Conservation (phyloP, 1,139 yeast genomes). For the Wickerhamiella infanticola region DNA sequence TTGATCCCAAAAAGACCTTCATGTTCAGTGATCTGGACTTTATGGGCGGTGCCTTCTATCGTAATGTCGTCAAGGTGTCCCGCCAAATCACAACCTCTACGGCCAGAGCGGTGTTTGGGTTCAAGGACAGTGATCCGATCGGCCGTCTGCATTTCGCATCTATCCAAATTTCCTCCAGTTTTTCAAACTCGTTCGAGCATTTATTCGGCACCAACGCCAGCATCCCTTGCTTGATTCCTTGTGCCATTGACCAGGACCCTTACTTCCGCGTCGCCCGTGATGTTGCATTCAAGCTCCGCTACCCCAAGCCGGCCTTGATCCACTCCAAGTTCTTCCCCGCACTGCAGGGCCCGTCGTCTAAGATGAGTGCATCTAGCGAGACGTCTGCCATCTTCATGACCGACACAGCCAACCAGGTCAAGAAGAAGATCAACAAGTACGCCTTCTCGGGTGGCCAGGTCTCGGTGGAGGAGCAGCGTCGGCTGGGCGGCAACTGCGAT, state of each 20-base stretch:
- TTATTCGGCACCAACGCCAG: conserved; percentile 78
- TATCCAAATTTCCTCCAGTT: conserved; percentile 88
- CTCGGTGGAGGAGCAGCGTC: conserved; percentile 78
- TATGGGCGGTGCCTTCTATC: conserved; percentile 90
- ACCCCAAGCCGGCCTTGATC: conserved; percentile 76
- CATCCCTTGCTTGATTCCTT: conserved; percentile 84
- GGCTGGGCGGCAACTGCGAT: conserved; percentile 84
- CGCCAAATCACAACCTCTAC: conserved; percentile 93
- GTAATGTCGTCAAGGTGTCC: conserved; percentile 84
- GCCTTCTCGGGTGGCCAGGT: conserved; percentile 94
- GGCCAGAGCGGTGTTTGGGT: conserved; percentile 96
- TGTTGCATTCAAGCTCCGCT: conserved; percentile 86
- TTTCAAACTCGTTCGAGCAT: conserved; percentile 91
- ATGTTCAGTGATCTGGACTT: conserved; percentile 83
- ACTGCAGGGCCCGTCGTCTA: conserved; percentile 87
- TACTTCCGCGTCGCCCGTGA: conserved; percentile 96
- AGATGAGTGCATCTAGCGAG: conserved; percentile 92
- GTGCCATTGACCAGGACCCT: conserved; percentile 99
- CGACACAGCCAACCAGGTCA: conserved; percentile 82
- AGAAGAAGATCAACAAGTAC: conserved; percentile 87
- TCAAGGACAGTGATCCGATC: conserved; percentile 85
- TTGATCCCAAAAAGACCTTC: conserved; percentile 86
- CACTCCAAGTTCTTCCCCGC: conserved; percentile 98
- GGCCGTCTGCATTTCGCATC: conserved; percentile 94
- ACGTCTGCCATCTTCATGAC: conserved; percentile 81